These are phyloP conservation scores for Conticribra guillardii DNA, from an alignment of 108 stramenopile species.

Conservation along the genomic window DNA sequence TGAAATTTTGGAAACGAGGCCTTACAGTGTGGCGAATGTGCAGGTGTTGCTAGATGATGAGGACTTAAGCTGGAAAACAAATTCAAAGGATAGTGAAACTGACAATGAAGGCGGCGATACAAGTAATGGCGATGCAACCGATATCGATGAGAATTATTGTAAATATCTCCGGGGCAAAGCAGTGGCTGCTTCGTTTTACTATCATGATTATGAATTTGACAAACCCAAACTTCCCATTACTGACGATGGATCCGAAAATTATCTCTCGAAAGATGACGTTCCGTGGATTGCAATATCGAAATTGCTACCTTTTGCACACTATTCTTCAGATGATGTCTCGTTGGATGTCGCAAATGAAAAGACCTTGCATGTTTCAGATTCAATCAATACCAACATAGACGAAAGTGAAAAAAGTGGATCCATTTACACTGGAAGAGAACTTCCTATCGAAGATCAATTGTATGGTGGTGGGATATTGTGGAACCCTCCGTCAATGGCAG, in stretches of 20 bases:
- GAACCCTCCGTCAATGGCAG: slow-evolving; percentile 23
- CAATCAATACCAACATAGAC: neutral
- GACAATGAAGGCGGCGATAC: slow-evolving; percentile 3
- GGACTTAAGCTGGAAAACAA: slow-evolving; percentile 46
- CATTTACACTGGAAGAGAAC: slow-evolving; percentile 10
- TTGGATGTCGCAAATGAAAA: slow-evolving; percentile 34
- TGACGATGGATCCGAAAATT: slow-evolving; percentile 7
- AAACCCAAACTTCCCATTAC: slow-evolving; percentile 49
- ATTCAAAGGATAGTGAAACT: neutral
- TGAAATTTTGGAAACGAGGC: slow-evolving; percentile 53
- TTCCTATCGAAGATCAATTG: slow-evolving; percentile 58
- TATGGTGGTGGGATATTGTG: slow-evolving; percentile 48
- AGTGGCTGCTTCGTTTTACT: slow-evolving; percentile 59
- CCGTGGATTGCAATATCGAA: slow-evolving; percentile 52
- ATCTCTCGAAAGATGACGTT: slow-evolving; percentile 55
- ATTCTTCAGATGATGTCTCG: slow-evolving; percentile 44
- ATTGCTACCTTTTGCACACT: slow-evolving; percentile 66
- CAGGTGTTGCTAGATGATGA: slow-evolving; percentile 75
- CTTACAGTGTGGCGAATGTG: slow-evolving; percentile 69
- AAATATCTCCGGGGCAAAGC: slow-evolving; percentile 46
- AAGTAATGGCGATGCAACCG: neutral
- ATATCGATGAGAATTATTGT: slow-evolving; percentile 24
- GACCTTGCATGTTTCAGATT: neutral
- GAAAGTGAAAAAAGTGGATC: too few species aligned
- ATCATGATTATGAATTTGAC: slow-evolving; percentile 77